Conservation (phyloP, 2,329 filamentous ascomycete species). For the Nectriaceae sp. region DNA sequence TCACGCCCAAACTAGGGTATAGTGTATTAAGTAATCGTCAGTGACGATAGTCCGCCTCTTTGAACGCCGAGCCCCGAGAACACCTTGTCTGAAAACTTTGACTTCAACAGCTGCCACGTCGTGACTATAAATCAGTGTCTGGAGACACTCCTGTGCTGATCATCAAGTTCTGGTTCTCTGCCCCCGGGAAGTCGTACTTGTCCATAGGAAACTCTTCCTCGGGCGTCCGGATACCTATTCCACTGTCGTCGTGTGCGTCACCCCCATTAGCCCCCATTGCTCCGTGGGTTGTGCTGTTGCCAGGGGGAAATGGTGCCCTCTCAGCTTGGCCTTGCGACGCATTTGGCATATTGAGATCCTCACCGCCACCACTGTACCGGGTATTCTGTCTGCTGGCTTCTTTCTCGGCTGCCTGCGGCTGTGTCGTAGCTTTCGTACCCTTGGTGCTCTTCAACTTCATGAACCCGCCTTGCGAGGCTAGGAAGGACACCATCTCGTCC, state of each 20-base stretch:
- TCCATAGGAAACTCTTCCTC: conserved; percentile 65
- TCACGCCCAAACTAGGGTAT: conserved; percentile 17
- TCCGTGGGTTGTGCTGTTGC: conserved; percentile 46
- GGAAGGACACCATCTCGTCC: conserved; percentile 90
- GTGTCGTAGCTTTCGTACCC: conserved; percentile 29
- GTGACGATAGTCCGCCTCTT: conserved; percentile 23
- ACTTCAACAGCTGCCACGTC: background rate
- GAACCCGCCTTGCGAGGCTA: conserved; percentile 89
- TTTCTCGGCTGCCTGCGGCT: conserved; percentile 37
- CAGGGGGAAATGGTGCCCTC: conserved; percentile 52
- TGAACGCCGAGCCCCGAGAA: conserved; percentile 25
- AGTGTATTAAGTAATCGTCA: conserved; percentile 23
- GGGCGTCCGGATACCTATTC: conserved; percentile 70
- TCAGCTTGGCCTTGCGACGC: conserved; percentile 50
- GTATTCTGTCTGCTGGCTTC: conserved; percentile 37
- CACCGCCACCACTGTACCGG: conserved; percentile 47
- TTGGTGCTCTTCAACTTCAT: conserved; percentile 59
- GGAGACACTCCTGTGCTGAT: conserved; percentile 32
- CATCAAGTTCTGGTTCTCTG: conserved; percentile 38
- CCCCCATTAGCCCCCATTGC: conserved; percentile 37
- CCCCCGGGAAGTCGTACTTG: conserved; percentile 53
- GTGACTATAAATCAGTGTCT: conserved; percentile 16
- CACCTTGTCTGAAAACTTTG: background rate
- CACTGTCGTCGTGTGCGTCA: conserved; percentile 68
- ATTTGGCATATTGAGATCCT: conserved; percentile 47